These are phyloP conservation scores for Nadsonia starkeyi-henricii DNA, from an alignment of 1,139 yeast species.

Conservation along the genomic window DNA sequence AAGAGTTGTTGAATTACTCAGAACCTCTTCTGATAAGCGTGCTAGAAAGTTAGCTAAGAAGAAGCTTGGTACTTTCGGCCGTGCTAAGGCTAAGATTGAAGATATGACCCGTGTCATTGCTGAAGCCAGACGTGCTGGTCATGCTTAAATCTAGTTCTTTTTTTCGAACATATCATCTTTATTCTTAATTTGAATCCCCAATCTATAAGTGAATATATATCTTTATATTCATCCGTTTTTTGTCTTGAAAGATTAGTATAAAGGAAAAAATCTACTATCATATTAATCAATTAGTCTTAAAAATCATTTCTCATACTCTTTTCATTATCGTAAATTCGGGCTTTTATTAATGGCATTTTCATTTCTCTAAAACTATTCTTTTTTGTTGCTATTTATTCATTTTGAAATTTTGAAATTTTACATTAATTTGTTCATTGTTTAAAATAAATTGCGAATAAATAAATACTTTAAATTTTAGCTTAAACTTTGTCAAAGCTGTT, in stretches of 20 bases:
- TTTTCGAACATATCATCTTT: background rate
- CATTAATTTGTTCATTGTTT: too few relatives aligned
- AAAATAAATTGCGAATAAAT: too few relatives aligned
- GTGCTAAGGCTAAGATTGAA: slow-evolving; percentile 99
- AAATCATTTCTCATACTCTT: too few relatives aligned
- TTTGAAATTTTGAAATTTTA: too few relatives aligned
- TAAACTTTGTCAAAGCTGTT: too few relatives aligned
- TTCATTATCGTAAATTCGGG: too few relatives aligned
- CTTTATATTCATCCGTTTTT: background rate
- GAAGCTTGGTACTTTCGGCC: slow-evolving; percentile 99
- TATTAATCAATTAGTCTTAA: too few relatives aligned
- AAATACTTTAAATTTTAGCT: too few relatives aligned
- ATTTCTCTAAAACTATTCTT: too few relatives aligned
- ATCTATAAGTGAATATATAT: background rate
- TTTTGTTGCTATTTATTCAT: too few relatives aligned
- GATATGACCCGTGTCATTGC: slow-evolving; percentile 95
- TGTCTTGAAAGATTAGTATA: background rate
- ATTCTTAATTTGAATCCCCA: background rate
- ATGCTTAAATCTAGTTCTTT: background rate
- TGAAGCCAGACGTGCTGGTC: slow-evolving; percentile 70
- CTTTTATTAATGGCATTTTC: too few relatives aligned
- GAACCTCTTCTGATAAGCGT: slow-evolving; percentile 99
- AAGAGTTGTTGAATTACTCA: slow-evolving; percentile 97
- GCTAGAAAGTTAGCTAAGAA: slow-evolving; percentile 99
- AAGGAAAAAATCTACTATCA: background rate